A percentile compares a stretch with the other conserved stretches of the same genome.
phyloP scores from a whole-genome alignment of 306 rosid species.

The Geum urbanum region DNA sequence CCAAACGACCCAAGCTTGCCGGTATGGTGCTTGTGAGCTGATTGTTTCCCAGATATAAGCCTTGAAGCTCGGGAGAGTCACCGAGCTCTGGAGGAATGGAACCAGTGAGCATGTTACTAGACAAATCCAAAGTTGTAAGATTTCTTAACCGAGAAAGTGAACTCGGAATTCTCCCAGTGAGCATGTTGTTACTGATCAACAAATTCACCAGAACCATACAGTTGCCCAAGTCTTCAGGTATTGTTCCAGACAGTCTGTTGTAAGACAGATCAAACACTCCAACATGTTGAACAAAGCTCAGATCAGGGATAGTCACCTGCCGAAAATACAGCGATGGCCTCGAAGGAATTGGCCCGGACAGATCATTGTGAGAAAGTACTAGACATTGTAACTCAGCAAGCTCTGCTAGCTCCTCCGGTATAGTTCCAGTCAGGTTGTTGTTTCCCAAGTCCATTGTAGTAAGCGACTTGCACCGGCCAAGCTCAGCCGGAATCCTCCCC shows the following conservation, averaged over 20 bases:
- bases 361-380: slow-evolving; percentile 82
- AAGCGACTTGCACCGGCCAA: slow-evolving; percentile 60
- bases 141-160: slow-evolving; percentile 59
- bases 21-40: slow-evolving; percentile 64
- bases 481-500: slow-evolving; percentile 65
- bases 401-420: slow-evolving; percentile 58
- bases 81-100: slow-evolving; percentile 74
- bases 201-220: slow-evolving; percentile 70
- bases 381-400: slow-evolving; percentile 72
- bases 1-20: slow-evolving; percentile 52
- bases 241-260: slow-evolving; percentile 74
- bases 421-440: slow-evolving; percentile 60
- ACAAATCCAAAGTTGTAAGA: slow-evolving; percentile 86
- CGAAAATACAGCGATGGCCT: slow-evolving; percentile 60
- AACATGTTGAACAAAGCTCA: slow-evolving; percentile 88
- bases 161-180: slow-evolving; percentile 66
- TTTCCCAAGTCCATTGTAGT: slow-evolving; percentile 87
- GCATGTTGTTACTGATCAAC: slow-evolving; percentile 62
- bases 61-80: slow-evolving; percentile 68
- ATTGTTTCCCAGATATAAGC: slow-evolving; percentile 73
- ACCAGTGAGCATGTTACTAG: slow-evolving; percentile 72
- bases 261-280: slow-evolving; percentile 83
- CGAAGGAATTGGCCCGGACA: slow-evolving; percentile 82
- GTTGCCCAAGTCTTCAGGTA: slow-evolving; percentile 73
- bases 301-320: slow-evolving; percentile 64